Conservation (phyloP, 208 protist species). For the Trichomonas vaginalis region DNA sequence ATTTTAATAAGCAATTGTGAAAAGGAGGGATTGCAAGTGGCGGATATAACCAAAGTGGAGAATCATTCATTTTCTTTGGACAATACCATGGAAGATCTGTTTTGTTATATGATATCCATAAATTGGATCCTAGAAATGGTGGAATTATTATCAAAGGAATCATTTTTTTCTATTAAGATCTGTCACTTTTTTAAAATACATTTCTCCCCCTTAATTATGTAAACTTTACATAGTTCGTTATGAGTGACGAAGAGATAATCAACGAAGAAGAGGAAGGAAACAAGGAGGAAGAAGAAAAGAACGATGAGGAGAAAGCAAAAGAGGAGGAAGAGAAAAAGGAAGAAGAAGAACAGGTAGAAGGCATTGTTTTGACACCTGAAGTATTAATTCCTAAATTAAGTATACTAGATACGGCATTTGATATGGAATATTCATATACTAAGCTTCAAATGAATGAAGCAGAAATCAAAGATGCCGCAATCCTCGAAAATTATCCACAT, state of each 20-base stretch:
- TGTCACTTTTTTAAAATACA: no score
- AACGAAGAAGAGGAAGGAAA: background rate
- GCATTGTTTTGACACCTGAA: background rate
- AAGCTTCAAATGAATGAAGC: slow-evolving; percentile 6
- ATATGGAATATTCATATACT: background rate
- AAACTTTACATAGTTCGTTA: background rate
- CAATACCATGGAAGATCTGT: background rate
- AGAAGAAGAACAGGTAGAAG: background rate
- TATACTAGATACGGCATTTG: background rate
- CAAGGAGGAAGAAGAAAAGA: background rate
- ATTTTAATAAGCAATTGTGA: background rate
- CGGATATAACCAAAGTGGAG: background rate
- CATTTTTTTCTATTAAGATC: no score
- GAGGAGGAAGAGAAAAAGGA: background rate
- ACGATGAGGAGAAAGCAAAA: background rate
- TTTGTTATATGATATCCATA: background rate
- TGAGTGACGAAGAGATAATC: background rate
- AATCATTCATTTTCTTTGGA: background rate
- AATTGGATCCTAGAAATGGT: background rate
- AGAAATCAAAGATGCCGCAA: background rate
- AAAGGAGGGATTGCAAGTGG: background rate
- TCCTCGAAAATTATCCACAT: background rate
- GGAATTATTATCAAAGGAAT: background rate
- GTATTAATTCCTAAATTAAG: background rate
- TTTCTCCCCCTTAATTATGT: no score